Conservation (phyloP, 352 stramenopile genomes). For the Phytophthora crassamura region DNA sequence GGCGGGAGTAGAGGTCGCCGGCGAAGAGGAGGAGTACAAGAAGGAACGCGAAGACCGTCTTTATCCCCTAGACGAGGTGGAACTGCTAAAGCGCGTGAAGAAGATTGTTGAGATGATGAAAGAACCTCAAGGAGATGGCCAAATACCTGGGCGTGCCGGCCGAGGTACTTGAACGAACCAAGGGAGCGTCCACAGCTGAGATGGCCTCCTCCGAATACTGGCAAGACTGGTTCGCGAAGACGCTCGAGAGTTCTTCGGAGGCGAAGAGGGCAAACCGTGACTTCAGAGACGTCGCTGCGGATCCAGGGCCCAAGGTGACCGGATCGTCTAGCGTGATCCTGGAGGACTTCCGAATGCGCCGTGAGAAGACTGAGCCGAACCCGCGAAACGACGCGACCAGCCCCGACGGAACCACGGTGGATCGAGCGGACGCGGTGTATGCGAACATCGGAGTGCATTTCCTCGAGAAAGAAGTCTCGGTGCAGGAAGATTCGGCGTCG, state of each 20-base stretch:
- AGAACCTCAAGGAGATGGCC: neutral
- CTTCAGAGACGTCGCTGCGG: neutral
- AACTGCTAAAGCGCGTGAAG: neutral
- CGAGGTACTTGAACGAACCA: neutral
- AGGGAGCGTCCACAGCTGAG: neutral
- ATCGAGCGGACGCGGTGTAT: no score
- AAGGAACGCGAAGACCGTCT: constrained; percentile 6
- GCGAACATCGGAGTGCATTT: no score
- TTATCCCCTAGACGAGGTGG: constrained; percentile 3
- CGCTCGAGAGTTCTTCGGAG: neutral
- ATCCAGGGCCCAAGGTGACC: neutral
- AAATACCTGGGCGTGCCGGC: neutral
- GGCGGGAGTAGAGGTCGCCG: neutral
- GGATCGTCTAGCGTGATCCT: neutral
- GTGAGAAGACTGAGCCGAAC: neutral
- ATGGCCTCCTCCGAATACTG: neutral
- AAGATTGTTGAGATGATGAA: neutral
- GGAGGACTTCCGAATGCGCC: neutral
- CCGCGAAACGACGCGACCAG: no score
- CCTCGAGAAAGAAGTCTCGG: no score
- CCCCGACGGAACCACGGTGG: no score
- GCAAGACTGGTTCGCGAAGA: constrained; percentile 1
- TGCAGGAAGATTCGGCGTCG: no score
- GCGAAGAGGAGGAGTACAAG: neutral
- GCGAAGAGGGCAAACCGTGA: constrained; percentile 11